A percentile compares a stretch with the other conserved stretches of the same genome.
Evolutionary conservation across 257 asterid species (phyloP).

Genomic region (Solanum chilense): DNA sequence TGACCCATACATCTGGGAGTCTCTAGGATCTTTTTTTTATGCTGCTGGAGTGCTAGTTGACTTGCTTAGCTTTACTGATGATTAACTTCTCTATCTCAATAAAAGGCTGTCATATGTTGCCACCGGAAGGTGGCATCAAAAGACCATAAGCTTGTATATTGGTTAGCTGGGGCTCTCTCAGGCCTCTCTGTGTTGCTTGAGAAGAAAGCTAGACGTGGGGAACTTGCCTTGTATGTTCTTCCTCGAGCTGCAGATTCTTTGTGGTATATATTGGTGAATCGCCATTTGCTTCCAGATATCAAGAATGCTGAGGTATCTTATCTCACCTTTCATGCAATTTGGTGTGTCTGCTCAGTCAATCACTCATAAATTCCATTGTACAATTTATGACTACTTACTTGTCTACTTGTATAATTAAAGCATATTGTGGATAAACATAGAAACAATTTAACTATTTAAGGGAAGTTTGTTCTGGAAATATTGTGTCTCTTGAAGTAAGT

Average conservation of each 20-base stretch:
- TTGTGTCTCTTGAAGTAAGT: not conserved
- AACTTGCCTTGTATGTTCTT: constrained; percentile 88
- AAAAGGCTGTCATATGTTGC: constrained; percentile 80
- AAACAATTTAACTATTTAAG: not conserved
- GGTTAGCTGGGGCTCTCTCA: constrained; percentile 88
- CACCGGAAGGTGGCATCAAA: constrained; percentile 80
- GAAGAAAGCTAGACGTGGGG: constrained; percentile 96
- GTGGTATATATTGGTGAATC: constrained; percentile 91
- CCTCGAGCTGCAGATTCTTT: constrained; percentile 97
- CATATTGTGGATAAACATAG: not conserved
- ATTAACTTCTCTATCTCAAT: constrained; percentile 20
- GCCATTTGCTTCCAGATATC: constrained; percentile 38
- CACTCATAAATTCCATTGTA: not conserved
- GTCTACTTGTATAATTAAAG: not conserved
- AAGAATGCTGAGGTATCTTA: constrained; percentile 3
- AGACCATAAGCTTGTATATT: constrained; percentile 93
- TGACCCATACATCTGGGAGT: not conserved
- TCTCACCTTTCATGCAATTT: not conserved
- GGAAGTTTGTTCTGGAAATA: not conserved
- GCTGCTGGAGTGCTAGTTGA: not conserved
- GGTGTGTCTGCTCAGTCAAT: not conserved
- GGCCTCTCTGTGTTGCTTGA: constrained; percentile 89
- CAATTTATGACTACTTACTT: not conserved
- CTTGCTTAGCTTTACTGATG: constrained; percentile 18
- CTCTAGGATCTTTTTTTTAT: not conserved